Evolutionary conservation across 176 grass and related monocot species (phyloP).

Genomic region (Chrysopogon serrulatus): DNA sequence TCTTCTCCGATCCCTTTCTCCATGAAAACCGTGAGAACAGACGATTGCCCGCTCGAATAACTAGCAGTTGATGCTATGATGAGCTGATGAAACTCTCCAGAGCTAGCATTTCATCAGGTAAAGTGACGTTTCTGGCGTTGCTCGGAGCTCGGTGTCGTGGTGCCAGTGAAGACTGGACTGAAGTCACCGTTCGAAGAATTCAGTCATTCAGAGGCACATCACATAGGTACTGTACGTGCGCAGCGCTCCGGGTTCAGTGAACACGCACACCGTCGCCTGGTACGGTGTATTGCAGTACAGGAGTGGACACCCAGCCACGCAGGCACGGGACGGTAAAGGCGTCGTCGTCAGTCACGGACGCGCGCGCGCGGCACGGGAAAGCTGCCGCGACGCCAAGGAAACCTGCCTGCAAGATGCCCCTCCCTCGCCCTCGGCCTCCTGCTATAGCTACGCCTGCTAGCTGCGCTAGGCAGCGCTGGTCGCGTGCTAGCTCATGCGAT

Average conservation of each 20-base stretch:
- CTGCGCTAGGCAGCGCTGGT: neutral
- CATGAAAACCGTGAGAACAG: neutral
- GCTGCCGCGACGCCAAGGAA: neutral
- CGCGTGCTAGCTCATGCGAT: constrained; percentile 9
- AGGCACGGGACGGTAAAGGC: neutral
- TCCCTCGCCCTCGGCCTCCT: neutral
- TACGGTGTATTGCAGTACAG: neutral
- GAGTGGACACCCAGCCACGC: neutral
- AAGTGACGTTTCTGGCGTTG: neutral
- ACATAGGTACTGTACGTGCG: no score
- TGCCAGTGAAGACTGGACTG: neutral
- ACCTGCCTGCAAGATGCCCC: neutral
- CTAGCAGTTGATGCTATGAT: neutral
- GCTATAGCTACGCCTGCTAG: neutral
- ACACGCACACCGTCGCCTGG: neutral
- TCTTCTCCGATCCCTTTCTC: neutral
- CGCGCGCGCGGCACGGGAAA: constrained; percentile 11
- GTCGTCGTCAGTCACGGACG: constrained; percentile 8
- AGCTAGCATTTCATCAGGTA: neutral
- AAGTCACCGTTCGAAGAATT: neutral
- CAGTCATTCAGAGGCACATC: neutral
- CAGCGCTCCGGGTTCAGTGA: neutral
- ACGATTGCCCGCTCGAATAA: neutral
- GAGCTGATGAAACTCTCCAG: neutral
- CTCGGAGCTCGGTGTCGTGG: neutral